Evolutionary conservation across 768 basidiomycete species (phyloP), one percentile per base, ranked within the genome.

Genomic region (Boletus sensibilis): DNA sequence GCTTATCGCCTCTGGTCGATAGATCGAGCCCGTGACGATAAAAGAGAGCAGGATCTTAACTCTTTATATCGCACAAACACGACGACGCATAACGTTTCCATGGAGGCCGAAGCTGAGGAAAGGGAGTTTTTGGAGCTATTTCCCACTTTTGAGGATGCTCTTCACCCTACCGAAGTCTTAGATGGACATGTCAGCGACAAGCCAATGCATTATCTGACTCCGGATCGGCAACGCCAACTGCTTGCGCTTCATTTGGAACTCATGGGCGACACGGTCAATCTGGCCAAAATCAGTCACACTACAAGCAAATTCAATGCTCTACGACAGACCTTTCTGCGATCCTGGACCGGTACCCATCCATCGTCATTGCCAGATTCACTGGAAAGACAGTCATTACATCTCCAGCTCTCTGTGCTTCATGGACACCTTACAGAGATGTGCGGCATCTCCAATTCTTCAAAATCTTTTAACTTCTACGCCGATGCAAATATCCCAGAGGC

Each of bases 81-180:
- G 41, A 66, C 79, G 25, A 78, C 83, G 14, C 73, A 89, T 45
- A 74, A 79, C 29, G 79, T 78, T 29, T 69, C 79, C 11, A 81
- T 79, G 13, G 94, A 95, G 56, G 83, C 82, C 5, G 89, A 93
- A 64, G 67, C 82, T 37, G 93, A 97, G 67, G 90, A 90, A 69
- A 78, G 79, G 58, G 97, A 98, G 62, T 92, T 98, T 64, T 73
- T 86, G 43, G 74, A 82, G 6, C 69, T 98, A 29, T 99, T 99
- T 72, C 97, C 97, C 13, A 84, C 84, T 12, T 96, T 86, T 62
- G 89, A 88, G 33, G 82, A 88, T 53, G 76, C 71, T 25, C 68
- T 86, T 16, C 75, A 79, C 34, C 55, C 61, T 46, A 33, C 50
- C 20, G 49, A 51, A 34, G n/a, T 11, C 14, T 11, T 16, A 1